Base-by-base conservation (phyloP, 768 basidiomycete species). In the Podaxis rugospora region DNA sequence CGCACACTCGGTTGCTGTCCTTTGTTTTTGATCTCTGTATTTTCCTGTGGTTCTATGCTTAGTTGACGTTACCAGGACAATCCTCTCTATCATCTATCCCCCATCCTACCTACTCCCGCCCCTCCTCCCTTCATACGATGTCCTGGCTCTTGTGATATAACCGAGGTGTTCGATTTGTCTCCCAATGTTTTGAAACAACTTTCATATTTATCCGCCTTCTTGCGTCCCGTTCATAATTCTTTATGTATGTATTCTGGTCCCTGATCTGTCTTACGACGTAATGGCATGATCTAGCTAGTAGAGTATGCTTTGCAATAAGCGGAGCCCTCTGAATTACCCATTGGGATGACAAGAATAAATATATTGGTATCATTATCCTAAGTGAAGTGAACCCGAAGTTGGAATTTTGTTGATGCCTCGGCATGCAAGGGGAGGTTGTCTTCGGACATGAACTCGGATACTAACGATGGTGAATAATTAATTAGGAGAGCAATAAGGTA, bases 201-300 rank as follows among this genome's bases (percentile, higher is more conserved):
- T 61, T 57, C 40, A n/a, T 58, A 51, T 52, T 53, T 64, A 61
- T 64, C 36, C 54, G 14, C 56, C 42, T 51, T 59, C 21, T 52
- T 10, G 9, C 40, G 1, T 54, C 50, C 9, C 27, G 1, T 37
- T 42, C 54, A 27, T 53, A 11, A 25, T 18, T 27, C n/a, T 25
- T n/a, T 61, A 14, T 56, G 18, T 61, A 60, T 62, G 57, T 64
- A 62, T 37, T 46, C 32, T 32, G 50, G 42, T 53, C 18, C 32
- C 49, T 39, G 44, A 55, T 50, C 16, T 49, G 32, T 62, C 54
- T 57, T 51, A 3, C 28, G 51, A 7, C 18, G 42, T 44, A 18
- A 44, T 18, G 49, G 42, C 51, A 55, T 36, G 53, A 61, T 55
- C 36, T 61, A 62, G 25, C 4, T 50, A 37, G 37, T 57, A 56